Percentiles rank a stretch among this genome's conserved stretches.
These are phyloP conservation scores for Setaria viridis DNA, from an alignment of 202 grass and related monocot genomes.

Conservation along the genomic window DNA sequence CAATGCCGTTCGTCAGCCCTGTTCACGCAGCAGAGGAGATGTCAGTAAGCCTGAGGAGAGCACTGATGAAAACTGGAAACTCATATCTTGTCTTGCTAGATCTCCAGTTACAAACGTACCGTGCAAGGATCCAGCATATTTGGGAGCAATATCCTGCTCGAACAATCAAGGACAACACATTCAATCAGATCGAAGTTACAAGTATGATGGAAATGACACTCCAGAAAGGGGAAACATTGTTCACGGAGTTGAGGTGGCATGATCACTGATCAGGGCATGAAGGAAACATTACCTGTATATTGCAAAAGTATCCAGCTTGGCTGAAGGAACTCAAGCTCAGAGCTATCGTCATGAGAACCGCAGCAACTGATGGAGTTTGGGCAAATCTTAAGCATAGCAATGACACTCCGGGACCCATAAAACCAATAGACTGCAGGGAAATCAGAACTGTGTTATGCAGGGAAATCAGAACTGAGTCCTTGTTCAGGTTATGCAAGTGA, in stretches of 20 bases:
- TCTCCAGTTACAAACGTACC: constrained; percentile 49
- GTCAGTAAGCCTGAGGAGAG: constrained; percentile 24
- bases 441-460: constrained; percentile 40
- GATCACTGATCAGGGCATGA: not conserved
- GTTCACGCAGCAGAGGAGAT: constrained; percentile 41
- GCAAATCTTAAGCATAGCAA: constrained; percentile 83
- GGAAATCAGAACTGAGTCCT: constrained; percentile 14
- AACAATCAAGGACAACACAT: constrained; percentile 26
- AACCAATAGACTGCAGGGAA: constrained; percentile 83
- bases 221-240: not conserved
- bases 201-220: not conserved
- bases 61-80: not conserved
- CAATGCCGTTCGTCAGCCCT: constrained; percentile 87
- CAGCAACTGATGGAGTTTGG: constrained; percentile 67
- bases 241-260: not conserved
- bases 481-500: constrained; percentile 8
- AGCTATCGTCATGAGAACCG: constrained; percentile 75
- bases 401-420: constrained; percentile 75
- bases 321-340: constrained; percentile 92
- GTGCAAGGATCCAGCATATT: constrained; percentile 88
- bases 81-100: not conserved
- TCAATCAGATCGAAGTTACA: constrained; percentile 20
- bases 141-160: constrained; percentile 86
- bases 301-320: constrained; percentile 94
- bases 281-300: constrained; percentile 70